Base-by-base conservation (phyloP, 2,329 filamentous ascomycete genomes). In the Ambrosiella beaveri region DNA sequence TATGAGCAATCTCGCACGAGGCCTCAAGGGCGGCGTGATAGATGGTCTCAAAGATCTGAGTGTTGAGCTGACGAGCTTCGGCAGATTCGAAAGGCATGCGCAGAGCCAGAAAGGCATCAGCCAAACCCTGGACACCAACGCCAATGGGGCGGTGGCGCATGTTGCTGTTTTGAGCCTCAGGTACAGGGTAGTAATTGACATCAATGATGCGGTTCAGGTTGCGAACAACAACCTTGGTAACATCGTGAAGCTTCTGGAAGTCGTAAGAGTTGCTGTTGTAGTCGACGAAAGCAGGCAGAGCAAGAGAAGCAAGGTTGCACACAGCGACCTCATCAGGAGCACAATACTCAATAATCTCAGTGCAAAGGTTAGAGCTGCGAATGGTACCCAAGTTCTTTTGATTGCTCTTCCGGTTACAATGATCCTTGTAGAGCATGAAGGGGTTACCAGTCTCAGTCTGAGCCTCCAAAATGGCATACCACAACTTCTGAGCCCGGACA, bases 401-500 rank as follows among this genome's bases (percentile, higher is more conserved):
- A 81, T 98, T 98, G 79, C 90, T 96, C 85, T 98, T 98, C 71
- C 83, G 83, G 81, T 98, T 98, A 82, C 86, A 91, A 67, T 84
- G 80, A 73, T 98, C 93, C 79, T 98, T 98, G 84, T 98, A 98
- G 61, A 97, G 84, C 88, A 98, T 98, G 75, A 95, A 98, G 54
- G 93, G 93, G 73, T 95, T 97, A 65, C 93, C 93, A 51, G 93
- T 98, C 81, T 98, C 93, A 39, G 91, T 97, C 76, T 98, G 93
- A 54, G 93, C 88, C 75, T 98, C 93, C 53, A 98, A 81, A 64
- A 98, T 95, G 64, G 91, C 89, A 70, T 97, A 97, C 93, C 93
- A 98, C 60, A 98, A 84, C 80, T 98, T 98, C 78, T 98, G 93
- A 27, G 93, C 93, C 73, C 95, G 93, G 68, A 98, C 76, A 17